A percentile compares a stretch with the other conserved stretches of the same genome.
phyloP scores from a whole-genome alignment of 805 yeast genomes.

The Candida ovalis region DNA sequence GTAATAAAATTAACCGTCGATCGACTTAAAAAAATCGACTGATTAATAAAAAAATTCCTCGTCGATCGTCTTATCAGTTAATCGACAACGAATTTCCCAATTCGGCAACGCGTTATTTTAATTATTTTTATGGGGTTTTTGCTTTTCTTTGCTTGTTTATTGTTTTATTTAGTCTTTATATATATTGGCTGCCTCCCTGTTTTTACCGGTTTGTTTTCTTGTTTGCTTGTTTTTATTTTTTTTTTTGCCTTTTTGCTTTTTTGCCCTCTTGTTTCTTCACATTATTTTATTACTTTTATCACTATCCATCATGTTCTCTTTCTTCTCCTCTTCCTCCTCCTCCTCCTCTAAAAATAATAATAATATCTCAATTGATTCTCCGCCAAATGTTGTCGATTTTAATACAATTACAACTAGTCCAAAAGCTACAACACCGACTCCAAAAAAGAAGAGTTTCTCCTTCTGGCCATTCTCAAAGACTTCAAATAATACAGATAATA shows the following conservation, averaged over 20 bases:
- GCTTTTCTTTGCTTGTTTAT: not conserved
- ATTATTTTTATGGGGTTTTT: too few relatives aligned
- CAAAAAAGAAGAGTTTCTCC: conserved; percentile 14
- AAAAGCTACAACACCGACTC: not conserved
- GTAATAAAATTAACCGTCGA: too few relatives aligned
- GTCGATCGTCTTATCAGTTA: not conserved
- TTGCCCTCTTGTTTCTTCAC: too few relatives aligned
- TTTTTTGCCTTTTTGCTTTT: too few relatives aligned
- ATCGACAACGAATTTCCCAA: too few relatives aligned
- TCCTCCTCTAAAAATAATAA: not conserved
- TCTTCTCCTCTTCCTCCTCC: conserved; percentile 1
- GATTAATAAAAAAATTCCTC: too few relatives aligned
- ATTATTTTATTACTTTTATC: not conserved
- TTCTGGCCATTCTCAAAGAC: conserved; percentile 18
- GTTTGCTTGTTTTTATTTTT: too few relatives aligned
- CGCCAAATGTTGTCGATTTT: conserved; percentile 20
- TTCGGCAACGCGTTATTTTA: not conserved
- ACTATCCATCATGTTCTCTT: not conserved
- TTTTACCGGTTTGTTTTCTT: too few relatives aligned
- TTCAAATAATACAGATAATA: not conserved
- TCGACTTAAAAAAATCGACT: too few relatives aligned
- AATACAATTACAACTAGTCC: conserved; percentile 16
- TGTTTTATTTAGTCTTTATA: not conserved
- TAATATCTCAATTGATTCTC: not conserved
- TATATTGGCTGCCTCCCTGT: not conserved